Base-by-base conservation (phyloP, 2,329 filamentous ascomycete species). In the Colletotrichum cuscutae region DNA sequence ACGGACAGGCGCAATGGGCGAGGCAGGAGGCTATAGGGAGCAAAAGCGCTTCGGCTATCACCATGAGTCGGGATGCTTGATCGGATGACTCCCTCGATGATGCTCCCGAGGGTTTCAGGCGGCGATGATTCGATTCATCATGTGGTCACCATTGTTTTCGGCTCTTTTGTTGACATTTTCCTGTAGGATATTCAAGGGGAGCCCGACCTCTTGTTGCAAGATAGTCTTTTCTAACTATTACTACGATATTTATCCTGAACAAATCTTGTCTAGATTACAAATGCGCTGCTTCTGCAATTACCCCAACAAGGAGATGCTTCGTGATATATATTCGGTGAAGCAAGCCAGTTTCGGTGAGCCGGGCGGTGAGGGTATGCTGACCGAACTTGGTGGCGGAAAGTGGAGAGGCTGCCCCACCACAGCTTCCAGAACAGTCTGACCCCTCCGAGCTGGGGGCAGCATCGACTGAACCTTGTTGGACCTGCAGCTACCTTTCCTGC, bases 371-470 rank as follows among this genome's bases (percentile, higher is more conserved):
- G 32, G 24, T n/a, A 3, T 19, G 42, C 60, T 30, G 22, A 13
- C 28, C 30, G 28, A 54, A 62, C 11, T 60, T 12, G 8, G 13
- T n/a, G 63, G 63, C 68, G 57, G 63, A 71, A 67, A 53, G 19
- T 49, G 35, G 28, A 4, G 15, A 19, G 61, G 9, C 52, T 56
- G 66, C 76, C 78, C 79, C 77, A 79, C 78, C 69, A 77, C 65
- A 81, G 79, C 80, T 81, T 82, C 78, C 76, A 79, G 77, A 79
- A 79, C 73, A 75, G 61, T 75, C 74, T 66, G 64, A 71, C 60
- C 70, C 64, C 68, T 46, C 68, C 15, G 32, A 12, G 26, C 35
- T n/a, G 11, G n/a, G 28, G 22, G 24, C 28, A 28, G n/a, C 49
- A 32, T 28, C 19, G 28, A 30, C 56, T 13, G 19, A 32, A 49